Base-by-base conservation (phyloP, 2,329 filamentous ascomycete genomes). In the Penicillium sp. region DNA sequence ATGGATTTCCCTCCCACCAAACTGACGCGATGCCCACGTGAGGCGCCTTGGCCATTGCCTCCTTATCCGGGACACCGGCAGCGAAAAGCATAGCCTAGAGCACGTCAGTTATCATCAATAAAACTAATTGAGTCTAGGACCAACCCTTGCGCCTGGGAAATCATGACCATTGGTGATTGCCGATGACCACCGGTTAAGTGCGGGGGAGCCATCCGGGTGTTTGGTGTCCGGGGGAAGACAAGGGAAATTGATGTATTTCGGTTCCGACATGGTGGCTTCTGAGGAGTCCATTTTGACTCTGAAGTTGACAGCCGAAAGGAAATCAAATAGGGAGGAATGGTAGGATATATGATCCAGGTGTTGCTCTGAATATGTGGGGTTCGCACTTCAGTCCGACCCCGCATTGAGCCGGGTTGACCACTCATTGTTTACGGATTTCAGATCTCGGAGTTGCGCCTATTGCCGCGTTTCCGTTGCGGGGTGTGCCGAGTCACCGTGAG, bases 1-100 rank as follows among this genome's bases (percentile, higher is more conserved):
- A 97, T 37, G 93, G 91, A 72, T 97, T 97, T 27, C 93, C 93
- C 76, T 97, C 92, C 93, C 93, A 98, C 93, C 93, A 97, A 4
- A 97, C 90, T 5, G 90, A 92, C 8, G 92, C 89, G 70, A 97
- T 86, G 56, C 93, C 93, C 26, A 98, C 90, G 62, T 98, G 93
- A 13, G 93, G 91, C 52, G 90, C 89, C 56, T 84, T 93, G 77
- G 93, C 93, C 90, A 98, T 96, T 69, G 88, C 86, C 55, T 95
- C 82, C 67, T 86, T 83, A 70, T 91, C 85, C 1, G 92, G 90
- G 33, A 98, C 90, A 24, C 93, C 93, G 9, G 93, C 92, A 14
- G 90, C 93, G 76, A 96, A 98, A 22, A 98, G 84, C 93, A 97
- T 97, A 43, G 93, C 91, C 89, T 93, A 65, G 33, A 21, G 14